Percentiles rank a stretch among this genome's conserved stretches.
These are phyloP conservation scores for Ogataea corticis DNA, from an alignment of 805 yeast genomes.

Conservation along the genomic window DNA sequence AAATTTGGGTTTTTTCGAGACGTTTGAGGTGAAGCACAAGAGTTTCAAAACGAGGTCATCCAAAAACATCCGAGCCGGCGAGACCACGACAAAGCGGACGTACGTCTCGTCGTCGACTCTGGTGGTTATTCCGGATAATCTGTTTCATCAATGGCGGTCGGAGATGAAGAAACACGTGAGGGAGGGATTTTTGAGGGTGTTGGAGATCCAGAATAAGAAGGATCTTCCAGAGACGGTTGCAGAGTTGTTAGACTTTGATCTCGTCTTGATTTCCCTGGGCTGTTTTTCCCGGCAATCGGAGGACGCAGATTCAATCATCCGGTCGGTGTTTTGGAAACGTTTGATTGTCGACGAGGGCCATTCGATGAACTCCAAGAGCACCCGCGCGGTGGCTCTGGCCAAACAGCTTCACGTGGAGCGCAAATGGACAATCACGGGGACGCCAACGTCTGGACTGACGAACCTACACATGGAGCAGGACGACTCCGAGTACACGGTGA, in stretches of 20 bases:
- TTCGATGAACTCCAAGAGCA: slow-evolving; percentile 52
- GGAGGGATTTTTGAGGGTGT: slow-evolving; percentile 37
- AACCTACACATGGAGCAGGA: slow-evolving; percentile 48
- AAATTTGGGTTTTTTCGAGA: slow-evolving; percentile 48
- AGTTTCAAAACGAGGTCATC: slow-evolving; percentile 19
- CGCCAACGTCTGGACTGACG: slow-evolving; percentile 73
- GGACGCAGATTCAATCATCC: slow-evolving; percentile 37
- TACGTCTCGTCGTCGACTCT: slow-evolving; percentile 54
- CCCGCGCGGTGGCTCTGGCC: slow-evolving; percentile 52
- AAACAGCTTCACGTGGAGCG: slow-evolving; percentile 54
- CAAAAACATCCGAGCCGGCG: slow-evolving; percentile 5
- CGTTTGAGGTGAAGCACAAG: slow-evolving; percentile 13
- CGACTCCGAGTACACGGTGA: slow-evolving; percentile 43
- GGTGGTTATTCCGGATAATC: slow-evolving; percentile 64
- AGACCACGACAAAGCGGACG: slow-evolving; percentile 30
- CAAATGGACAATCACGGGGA: slow-evolving; percentile 75
- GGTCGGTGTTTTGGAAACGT: slow-evolving; percentile 61
- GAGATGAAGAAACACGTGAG: slow-evolving; percentile 59
- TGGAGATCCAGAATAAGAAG: slow-evolving; percentile 28
- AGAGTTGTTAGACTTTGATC: slow-evolving; percentile 46
- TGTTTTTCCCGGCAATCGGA: slow-evolving; percentile 45
- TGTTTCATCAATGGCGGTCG: slow-evolving; percentile 62
- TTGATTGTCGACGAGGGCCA: slow-evolving; percentile 79
- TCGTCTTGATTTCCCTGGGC: slow-evolving; percentile 51
- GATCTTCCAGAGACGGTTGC: slow-evolving; percentile 33